Evolutionary conservation across 2,329 filamentous ascomycete species (phyloP).

Genomic region (Pleoardoris graminearum): DNA sequence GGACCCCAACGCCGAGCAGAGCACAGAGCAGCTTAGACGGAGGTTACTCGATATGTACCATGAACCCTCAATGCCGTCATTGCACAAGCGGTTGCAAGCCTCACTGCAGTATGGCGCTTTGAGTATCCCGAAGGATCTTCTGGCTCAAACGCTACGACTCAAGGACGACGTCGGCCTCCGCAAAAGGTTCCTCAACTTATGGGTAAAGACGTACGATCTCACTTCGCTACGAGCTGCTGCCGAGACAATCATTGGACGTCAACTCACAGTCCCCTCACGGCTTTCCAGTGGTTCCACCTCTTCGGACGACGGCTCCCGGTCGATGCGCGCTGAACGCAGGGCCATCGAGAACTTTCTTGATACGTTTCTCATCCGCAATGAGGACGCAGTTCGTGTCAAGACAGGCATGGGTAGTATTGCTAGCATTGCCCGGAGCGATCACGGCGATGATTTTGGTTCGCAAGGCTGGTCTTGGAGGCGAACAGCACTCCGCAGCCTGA

Average conservation of each 20-base stretch:
- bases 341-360: conserved; percentile 59
- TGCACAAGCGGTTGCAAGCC: conserved; percentile 62
- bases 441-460: conserved; percentile 46
- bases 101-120: conserved; percentile 62
- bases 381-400: conserved; percentile 55
- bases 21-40: conserved; percentile 47
- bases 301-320: conserved; percentile 41
- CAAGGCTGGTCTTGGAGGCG: conserved; percentile 57
- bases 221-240: conserved; percentile 55
- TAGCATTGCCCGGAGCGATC: conserved; percentile 42
- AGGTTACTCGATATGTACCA: conserved; percentile 60
- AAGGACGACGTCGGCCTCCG: conserved; percentile 62
- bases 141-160: conserved; percentile 52
- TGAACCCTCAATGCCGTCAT: conserved; percentile 51
- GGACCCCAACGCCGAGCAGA: conserved; percentile 33
- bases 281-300: conserved; percentile 41
- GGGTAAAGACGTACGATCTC: conserved; percentile 61
- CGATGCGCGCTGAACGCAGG: conserved; percentile 45
- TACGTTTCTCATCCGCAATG: conserved; percentile 61
- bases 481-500: conserved; percentile 60
- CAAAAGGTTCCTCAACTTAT: conserved; percentile 60
- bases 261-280: conserved; percentile 45
- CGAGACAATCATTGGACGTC: conserved; percentile 64
- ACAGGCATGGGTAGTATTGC: conserved; percentile 44
- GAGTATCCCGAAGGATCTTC: conserved; percentile 57